Evolutionary conservation across 2,329 filamentous ascomycete genomes (phyloP).

Genomic region (Dothistroma pini): DNA sequence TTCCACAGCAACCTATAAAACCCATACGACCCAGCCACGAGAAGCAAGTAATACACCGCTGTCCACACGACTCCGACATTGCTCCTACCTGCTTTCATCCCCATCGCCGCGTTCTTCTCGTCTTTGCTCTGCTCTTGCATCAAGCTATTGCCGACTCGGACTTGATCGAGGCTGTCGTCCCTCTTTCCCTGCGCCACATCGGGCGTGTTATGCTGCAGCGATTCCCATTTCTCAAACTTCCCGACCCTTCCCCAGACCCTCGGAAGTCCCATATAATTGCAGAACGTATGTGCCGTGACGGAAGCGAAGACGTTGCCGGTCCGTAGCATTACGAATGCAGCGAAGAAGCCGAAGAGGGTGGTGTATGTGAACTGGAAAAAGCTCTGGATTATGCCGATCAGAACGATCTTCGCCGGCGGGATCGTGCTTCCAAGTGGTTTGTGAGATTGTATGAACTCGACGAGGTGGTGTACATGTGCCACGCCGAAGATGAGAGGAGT

Average conservation of each 20-base stretch:
- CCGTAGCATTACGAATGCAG: slow-evolving; percentile 80
- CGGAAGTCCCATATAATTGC: slow-evolving; percentile 88
- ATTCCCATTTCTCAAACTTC: slow-evolving; percentile 43
- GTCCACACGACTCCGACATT: slow-evolving; percentile 60
- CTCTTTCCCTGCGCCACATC: slow-evolving; percentile 32
- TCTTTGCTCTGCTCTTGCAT: slow-evolving; percentile 26
- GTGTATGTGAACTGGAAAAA: slow-evolving; percentile 86
- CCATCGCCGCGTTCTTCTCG: slow-evolving; percentile 38
- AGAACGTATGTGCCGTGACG: slow-evolving; percentile 77
- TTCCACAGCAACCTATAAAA: slow-evolving; percentile 71
- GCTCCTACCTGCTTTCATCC: slow-evolving; percentile 22
- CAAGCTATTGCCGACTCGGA: slow-evolving; percentile 17
- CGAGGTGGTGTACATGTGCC: slow-evolving; percentile 92
- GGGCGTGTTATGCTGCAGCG: slow-evolving; percentile 23
- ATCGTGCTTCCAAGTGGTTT: slow-evolving; percentile 45
- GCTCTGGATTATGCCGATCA: slow-evolving; percentile 58
- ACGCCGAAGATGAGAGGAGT: slow-evolving; percentile 89
- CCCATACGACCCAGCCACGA: slow-evolving; percentile 65
- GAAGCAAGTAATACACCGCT: slow-evolving; percentile 70
- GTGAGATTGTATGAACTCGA: slow-evolving; percentile 83
- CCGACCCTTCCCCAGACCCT: slow-evolving; percentile 75
- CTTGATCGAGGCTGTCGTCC: slow-evolving; percentile 20
- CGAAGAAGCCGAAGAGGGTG: slow-evolving; percentile 88
- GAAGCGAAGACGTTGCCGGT: slow-evolving; percentile 77
- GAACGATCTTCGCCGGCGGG: slow-evolving; percentile 22